phyloP scores from a whole-genome alignment of 2,329 filamentous ascomycete species.

The Rhinocladiella mackenziei region DNA sequence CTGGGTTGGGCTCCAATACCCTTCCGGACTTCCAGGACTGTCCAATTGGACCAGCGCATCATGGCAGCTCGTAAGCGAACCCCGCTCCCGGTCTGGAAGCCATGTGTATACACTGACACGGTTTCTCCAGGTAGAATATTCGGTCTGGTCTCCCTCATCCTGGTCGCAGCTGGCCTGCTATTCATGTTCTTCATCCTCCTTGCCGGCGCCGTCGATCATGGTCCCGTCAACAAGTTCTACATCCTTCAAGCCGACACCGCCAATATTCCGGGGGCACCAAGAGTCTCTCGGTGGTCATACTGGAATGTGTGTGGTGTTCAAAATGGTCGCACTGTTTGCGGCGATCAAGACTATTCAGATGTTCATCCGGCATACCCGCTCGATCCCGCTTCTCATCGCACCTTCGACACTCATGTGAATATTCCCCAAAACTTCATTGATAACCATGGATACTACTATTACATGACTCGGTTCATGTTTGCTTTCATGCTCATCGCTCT shows the following conservation, averaged over 20 bases:
- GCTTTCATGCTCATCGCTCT: slow-evolving; percentile 83
- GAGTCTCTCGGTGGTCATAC: slow-evolving; percentile 78
- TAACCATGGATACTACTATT: slow-evolving; percentile 68
- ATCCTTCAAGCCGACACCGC: slow-evolving; percentile 78
- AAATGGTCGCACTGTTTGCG: slow-evolving; percentile 37
- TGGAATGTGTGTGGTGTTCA: slow-evolving; percentile 72
- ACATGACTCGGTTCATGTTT: slow-evolving; percentile 88
- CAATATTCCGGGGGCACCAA: slow-evolving; percentile 64
- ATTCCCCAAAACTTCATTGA: slow-evolving; percentile 54
- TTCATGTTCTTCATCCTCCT: slow-evolving; percentile 65
- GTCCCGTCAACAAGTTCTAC: slow-evolving; percentile 69
- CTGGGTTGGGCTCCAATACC: not conserved
- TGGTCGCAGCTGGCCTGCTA: slow-evolving; percentile 59
- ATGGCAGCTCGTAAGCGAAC: slow-evolving; percentile 34
- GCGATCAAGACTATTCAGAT: slow-evolving; percentile 60
- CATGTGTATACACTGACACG: not conserved
- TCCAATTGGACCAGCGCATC: slow-evolving; percentile 4
- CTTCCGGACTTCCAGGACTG: not conserved
- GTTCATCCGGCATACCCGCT: slow-evolving; percentile 63
- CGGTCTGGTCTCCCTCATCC: slow-evolving; percentile 55
- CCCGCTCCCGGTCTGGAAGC: not conserved
- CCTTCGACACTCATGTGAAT: slow-evolving; percentile 56
- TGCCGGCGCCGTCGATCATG: slow-evolving; percentile 53
- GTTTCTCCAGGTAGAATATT: slow-evolving; percentile 49
- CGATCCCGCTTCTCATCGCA: slow-evolving; percentile 53